Evolutionary conservation across 2,329 filamentous ascomycete genomes (phyloP).

Genomic region (Pseudogymnoascus sp.): DNA sequence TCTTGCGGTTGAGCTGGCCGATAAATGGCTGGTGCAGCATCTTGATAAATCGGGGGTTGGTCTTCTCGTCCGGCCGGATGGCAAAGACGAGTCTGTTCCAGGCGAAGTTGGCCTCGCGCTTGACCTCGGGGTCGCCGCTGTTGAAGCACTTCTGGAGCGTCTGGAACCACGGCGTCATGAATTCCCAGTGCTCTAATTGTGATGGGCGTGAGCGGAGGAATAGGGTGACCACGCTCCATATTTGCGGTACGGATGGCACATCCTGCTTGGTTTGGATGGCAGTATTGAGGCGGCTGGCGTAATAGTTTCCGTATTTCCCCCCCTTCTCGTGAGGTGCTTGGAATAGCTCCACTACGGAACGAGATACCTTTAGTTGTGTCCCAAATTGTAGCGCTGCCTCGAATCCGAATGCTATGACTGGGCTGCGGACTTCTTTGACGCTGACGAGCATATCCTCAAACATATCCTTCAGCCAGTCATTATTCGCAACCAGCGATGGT

Average conservation of each 20-base stretch:
- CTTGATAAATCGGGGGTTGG: constrained; percentile 46
- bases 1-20: constrained; percentile 61
- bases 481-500: constrained; percentile 60
- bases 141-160: constrained; percentile 82
- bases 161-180: constrained; percentile 66
- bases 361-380: constrained; percentile 59
- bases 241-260: constrained; percentile 66
- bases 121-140: constrained; percentile 61
- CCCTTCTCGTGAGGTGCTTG: constrained; percentile 46
- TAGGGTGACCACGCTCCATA: constrained; percentile 79
- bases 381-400: constrained; percentile 64
- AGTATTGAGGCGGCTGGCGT: constrained; percentile 56
- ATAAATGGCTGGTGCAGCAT: constrained; percentile 62
- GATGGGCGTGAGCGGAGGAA: constrained; percentile 58
- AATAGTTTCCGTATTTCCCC: constrained; percentile 58
- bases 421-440: constrained; percentile 65
- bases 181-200: constrained; percentile 60
- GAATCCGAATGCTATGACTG: constrained; percentile 67
- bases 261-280: constrained; percentile 61
- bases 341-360: constrained; percentile 58
- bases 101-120: constrained; percentile 69
- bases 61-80: constrained; percentile 55
- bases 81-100: constrained; percentile 81
- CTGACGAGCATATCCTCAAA: constrained; percentile 75
- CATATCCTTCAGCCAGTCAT: constrained; percentile 75